Base-by-base conservation (phyloP, 192 early-diverging fungal species). In the Allomyces javanicus region DNA sequence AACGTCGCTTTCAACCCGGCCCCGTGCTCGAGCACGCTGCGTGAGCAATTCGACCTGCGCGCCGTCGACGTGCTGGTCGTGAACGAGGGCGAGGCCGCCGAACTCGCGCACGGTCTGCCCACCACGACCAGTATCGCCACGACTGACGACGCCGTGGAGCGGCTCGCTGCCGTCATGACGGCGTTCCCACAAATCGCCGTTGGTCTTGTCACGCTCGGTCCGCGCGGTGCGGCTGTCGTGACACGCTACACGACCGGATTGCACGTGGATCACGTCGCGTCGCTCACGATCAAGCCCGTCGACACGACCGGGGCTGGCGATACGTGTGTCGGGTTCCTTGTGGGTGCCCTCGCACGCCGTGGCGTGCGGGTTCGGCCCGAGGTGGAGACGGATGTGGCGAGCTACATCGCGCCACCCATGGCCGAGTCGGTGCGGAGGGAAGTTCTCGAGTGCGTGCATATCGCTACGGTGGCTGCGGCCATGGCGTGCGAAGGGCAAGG, bases 1-100 rank as follows among this genome's bases (percentile, higher is more conserved):
- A 33, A 14, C 27, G 63, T 63, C 19, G 63, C 9, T 0, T 63
- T 63, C 63, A 63, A 63, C 63, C 63, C 63, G 63, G 63, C 63
- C 1, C 63, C 63, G 11, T 63, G 24, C 63, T 19, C 24, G 3
- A 14, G 11, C 0, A 26, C 63, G 63, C 12, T 63, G 21, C 21
- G 14, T 3, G 23, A 17, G 4, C 14, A 25, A 17, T 63, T 22
- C 63, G 25, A 25, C 23, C 24, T 63, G 11, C 19, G 4, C 21
- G 19, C 17, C 4, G 63, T 63, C 14, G 25, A 63, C 63, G 63
- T 63, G 11, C 63, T 63, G 63, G 63, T 63, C 2, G 24, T 63
- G 19, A 63, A 63, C 63, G 63, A 63, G 63, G 27, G 24, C 63
- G 63, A 63, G 63, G 14, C 22, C 63, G 63, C 4, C 25, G 23